A percentile compares a stretch with the other conserved stretches of the same genome.
These are phyloP conservation scores for Solanum dulcamara DNA, from an alignment of 257 asterid genomes.

Conservation along the genomic window DNA sequence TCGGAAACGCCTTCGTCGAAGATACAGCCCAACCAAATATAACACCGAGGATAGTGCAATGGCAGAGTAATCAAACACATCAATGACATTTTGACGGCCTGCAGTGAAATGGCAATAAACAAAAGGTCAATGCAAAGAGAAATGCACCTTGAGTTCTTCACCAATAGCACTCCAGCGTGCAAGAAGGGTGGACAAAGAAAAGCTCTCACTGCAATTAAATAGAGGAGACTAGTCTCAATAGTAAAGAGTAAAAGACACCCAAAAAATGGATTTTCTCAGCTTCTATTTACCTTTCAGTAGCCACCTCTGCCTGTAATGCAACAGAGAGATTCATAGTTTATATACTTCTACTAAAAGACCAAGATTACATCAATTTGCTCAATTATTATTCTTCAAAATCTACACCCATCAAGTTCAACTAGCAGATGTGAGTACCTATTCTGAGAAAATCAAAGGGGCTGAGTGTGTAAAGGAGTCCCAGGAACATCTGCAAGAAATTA, in stretches of 20 bases:
- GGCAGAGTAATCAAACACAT: slow-evolving; percentile 48
- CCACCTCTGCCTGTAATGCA: neutral
- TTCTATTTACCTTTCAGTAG: neutral
- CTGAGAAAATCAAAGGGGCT: slow-evolving; percentile 62
- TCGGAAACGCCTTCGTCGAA: slow-evolving; percentile 39
- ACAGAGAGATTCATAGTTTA: neutral
- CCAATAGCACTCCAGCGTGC: neutral
- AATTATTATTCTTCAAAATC: neutral
- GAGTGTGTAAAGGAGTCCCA: slow-evolving; percentile 51
- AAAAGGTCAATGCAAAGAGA: neutral
- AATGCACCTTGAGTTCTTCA: neutral
- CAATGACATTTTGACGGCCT: slow-evolving; percentile 40
- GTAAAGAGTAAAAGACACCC: neutral
- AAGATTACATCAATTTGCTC: neutral
- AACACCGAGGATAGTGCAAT: slow-evolving; percentile 35
- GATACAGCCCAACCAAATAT: slow-evolving; percentile 33
- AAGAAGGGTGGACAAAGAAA: neutral
- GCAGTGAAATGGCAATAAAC: slow-evolving; percentile 1
- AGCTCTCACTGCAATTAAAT: neutral
- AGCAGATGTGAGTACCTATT: slow-evolving; percentile 30
- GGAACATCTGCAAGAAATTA: slow-evolving; percentile 40
- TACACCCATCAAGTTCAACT: neutral
- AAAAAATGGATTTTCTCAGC: neutral
- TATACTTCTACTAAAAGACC: neutral
- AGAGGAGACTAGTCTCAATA: neutral